phyloP scores from a whole-genome alignment of 306 rosid species.

The Vachellia collinsii region DNA sequence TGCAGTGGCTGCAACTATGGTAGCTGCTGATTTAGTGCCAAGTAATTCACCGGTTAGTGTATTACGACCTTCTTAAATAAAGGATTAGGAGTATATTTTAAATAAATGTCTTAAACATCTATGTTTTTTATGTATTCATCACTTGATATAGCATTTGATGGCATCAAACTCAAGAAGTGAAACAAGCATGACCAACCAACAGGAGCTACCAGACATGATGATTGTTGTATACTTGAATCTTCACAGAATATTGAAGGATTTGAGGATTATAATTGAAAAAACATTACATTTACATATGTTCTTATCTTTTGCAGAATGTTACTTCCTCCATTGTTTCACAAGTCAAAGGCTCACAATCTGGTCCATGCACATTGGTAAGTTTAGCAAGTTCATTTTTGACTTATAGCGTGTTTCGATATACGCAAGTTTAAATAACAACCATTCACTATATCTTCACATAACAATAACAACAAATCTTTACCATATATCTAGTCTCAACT shows the following conservation, averaged over 20 bases:
- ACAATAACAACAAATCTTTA: too few relatives aligned
- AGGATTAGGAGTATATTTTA: too few relatives aligned
- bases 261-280: too few relatives aligned
- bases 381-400: background rate
- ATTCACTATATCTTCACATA: too few relatives aligned
- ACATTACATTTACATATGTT: background rate
- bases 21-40: background rate
- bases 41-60: background rate
- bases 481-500: too few relatives aligned
- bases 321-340: background rate
- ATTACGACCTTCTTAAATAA: background rate
- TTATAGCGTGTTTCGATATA: too few relatives aligned
- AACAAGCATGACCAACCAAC: background rate
- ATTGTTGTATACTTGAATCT: background rate
- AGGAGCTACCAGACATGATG: background rate
- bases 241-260: background rate
- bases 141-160: too few relatives aligned
- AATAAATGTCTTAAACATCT: background rate
- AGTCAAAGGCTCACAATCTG: background rate
- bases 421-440: too few relatives aligned
- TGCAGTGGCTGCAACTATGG: too few relatives aligned
- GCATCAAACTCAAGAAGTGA: too few relatives aligned
- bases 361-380: background rate
- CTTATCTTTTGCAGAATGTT: background rate
- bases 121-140: too few relatives aligned